Evolutionary conservation across 352 stramenopile genomes (phyloP).

Genomic region (Thraustochytrium striatum): DNA sequence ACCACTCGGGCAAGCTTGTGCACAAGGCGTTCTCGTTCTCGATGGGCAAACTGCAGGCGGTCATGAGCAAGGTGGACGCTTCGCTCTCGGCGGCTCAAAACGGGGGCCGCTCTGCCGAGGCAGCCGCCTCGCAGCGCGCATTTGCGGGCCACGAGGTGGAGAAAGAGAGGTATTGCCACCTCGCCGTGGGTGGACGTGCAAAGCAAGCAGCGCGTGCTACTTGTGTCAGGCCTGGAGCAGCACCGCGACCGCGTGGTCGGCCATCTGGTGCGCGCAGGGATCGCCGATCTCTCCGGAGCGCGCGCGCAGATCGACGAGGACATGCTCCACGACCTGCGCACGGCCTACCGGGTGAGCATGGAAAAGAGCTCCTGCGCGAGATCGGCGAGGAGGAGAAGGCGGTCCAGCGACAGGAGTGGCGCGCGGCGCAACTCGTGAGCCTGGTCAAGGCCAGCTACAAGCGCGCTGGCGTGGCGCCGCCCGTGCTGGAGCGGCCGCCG

Average conservation of each 20-base stretch:
- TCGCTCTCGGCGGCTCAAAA: background rate
- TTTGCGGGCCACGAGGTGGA: background rate
- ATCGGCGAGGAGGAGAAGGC: background rate
- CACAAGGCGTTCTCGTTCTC: constrained; percentile 34
- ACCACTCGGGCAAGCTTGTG: background rate
- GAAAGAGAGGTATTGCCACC: background rate
- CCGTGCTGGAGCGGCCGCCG: constrained; percentile 13
- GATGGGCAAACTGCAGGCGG: constrained; percentile 6
- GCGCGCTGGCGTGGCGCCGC: background rate
- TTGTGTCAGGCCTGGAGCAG: constrained; percentile 15
- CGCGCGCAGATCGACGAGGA: background rate
- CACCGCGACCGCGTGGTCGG: background rate
- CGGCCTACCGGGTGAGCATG: background rate
- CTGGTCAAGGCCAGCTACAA: constrained; percentile 27
- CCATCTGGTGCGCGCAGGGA: background rate
- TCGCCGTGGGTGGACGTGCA: constrained; percentile 1
- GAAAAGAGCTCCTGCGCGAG: constrained; percentile 2
- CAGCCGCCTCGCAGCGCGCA: background rate
- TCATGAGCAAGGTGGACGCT: background rate
- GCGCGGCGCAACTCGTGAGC: constrained; percentile 19
- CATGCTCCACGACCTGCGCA: constrained; percentile 9
- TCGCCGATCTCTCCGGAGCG: background rate
- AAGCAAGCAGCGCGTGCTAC: background rate
- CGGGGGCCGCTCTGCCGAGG: background rate
- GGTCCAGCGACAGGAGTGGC: background rate